Conservation (phyloP, 1,284 basidiomycete genomes). For the Cystobasidium sp. region DNA sequence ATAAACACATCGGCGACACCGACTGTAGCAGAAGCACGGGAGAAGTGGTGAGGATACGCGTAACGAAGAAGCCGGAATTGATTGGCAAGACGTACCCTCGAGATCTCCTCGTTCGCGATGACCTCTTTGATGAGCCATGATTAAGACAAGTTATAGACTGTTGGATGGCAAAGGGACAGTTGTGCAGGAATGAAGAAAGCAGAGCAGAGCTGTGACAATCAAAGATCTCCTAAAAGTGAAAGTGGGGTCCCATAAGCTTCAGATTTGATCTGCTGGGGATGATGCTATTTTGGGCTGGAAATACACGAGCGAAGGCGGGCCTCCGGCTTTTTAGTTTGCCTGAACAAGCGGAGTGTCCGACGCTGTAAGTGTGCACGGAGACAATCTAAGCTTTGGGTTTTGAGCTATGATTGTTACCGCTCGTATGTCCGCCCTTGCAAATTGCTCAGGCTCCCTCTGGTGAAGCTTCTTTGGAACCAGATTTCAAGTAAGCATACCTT, state of each 20-base stretch:
- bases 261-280: background rate
- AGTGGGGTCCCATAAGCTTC: background rate
- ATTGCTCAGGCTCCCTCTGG: no score
- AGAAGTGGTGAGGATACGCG: background rate
- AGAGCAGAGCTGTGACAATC: background rate
- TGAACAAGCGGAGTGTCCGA: slow-evolving; percentile 1
- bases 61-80: background rate
- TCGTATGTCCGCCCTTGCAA: no score
- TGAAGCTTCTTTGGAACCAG: no score
- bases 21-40: slow-evolving; percentile 3
- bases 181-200: background rate
- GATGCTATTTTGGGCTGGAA: background rate
- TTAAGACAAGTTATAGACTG: background rate
- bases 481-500: no score
- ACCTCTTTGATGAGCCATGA: slow-evolving; percentile 35
- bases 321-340: background rate
- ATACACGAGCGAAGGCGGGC: background rate
- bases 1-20: slow-evolving; percentile 40
- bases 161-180: background rate
- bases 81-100: slow-evolving; percentile 9
- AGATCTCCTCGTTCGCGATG: slow-evolving; percentile 31
- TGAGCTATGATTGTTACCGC: no score
- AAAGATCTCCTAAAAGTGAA: background rate
- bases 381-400: no score
- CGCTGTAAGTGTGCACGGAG: no score